Conservation (phyloP, 2,329 filamentous ascomycete species). For the Ophioceras dolichostomum region DNA sequence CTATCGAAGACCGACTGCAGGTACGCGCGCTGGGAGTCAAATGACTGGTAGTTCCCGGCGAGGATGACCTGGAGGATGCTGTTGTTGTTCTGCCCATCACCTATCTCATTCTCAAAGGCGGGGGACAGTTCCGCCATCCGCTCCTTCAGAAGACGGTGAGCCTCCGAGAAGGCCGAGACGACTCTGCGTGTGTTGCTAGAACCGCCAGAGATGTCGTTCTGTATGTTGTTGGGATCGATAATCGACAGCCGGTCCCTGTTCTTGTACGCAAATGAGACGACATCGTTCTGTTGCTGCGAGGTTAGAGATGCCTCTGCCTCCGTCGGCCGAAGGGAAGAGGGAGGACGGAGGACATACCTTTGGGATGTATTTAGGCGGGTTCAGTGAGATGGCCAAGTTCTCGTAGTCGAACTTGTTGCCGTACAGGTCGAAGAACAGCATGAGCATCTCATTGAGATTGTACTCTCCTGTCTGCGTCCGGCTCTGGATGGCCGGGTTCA, state of each 20-base stretch:
- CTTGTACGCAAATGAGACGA: conserved; percentile 37
- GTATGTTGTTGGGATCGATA: conserved; percentile 75
- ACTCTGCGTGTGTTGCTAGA: conserved; percentile 60
- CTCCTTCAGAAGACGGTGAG: conserved; percentile 42
- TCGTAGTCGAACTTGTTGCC: conserved; percentile 67
- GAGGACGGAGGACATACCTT: too few species aligned
- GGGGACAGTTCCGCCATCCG: conserved; percentile 41
- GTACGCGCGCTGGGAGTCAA: conserved; percentile 55
- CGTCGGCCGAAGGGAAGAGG: too few species aligned
- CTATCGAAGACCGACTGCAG: conserved; percentile 26
- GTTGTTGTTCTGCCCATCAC: conserved; percentile 10
- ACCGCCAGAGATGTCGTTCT: conserved; percentile 85
- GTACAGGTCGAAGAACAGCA: conserved; percentile 85
- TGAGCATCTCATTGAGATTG: conserved; percentile 67
- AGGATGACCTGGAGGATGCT: conserved; percentile 64
- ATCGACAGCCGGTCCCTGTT: conserved; percentile 65
- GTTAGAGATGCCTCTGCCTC: too few species aligned
- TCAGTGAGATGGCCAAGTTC: conserved; percentile 60
- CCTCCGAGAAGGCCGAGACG: conserved; percentile 55
- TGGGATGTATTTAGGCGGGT: conserved; percentile 59
- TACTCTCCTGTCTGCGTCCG: conserved; percentile 44
- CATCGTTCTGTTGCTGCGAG: conserved; percentile 34
- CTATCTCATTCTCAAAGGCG: conserved; percentile 14
- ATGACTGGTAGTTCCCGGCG: conserved; percentile 67
- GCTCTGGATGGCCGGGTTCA: conserved; percentile 59